Evolutionary conservation across 306 rosid species (phyloP), one percentile per base, ranked within the genome.

Genomic region (Arachis stenosperma): DNA sequence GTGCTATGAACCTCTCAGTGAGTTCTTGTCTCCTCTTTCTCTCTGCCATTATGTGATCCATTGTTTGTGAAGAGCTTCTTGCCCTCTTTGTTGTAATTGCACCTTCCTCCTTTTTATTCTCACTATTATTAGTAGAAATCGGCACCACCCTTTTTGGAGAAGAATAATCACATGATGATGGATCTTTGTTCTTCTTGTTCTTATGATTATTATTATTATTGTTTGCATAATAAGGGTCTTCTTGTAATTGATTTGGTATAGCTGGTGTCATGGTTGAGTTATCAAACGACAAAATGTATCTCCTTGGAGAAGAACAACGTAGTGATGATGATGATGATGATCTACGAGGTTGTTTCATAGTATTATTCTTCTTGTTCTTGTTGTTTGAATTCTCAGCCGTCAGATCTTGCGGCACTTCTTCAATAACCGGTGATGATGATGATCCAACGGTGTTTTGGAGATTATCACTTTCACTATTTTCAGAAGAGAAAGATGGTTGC

Each of bases 1-100:
- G 86, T 5, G 83, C 80, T 0, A 82, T 78, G 74, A 82, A 78
- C 67, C 62, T 69, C 63, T 82, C 78, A 0, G 86, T 74, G 14
- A 82, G 69, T 36, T 82, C 78, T 1, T 78, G 86, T 46, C 86
- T 78, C 37, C 86, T 52, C 30, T 62, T 69, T 41, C 86, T 69
- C 80, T 82, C 83, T 0, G 86, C 86, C 67, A 82, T 57, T 5
- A 82, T 78, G 36, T 82, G 86, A 69, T 78, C 79, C 7, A 11
- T 8, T 0, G 56, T 63, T 50, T 82, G 77, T 9, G 74, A 69
- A 63, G 55, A 3, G 44, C 8, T 82, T 63, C 74, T 63, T 1
- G 7, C 43, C 41, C 9, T 78, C 62, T 82, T 82, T 6, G 12
- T 8, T 2, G 10, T 46, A 1, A 7, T 33, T 1, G 22, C 8